Conservation (phyloP, 805 yeast genomes). For the Metschnikowia cubensis region DNA sequence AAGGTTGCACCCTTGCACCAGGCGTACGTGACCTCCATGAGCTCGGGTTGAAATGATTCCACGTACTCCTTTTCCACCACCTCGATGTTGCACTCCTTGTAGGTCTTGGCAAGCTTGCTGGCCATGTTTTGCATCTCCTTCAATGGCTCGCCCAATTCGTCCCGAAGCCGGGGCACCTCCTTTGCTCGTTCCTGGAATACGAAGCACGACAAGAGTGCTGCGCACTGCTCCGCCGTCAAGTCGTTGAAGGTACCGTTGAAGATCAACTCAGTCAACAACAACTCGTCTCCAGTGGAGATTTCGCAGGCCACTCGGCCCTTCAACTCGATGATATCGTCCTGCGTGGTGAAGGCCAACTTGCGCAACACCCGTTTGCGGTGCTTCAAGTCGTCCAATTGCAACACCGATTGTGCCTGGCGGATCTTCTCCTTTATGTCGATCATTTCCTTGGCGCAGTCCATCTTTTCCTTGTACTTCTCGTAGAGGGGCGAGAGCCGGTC, state of each 20-base stretch:
- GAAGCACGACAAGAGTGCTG: constrained; percentile 87
- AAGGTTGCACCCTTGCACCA: constrained; percentile 97
- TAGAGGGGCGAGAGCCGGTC: constrained; percentile 61
- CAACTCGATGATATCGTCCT: constrained; percentile 84
- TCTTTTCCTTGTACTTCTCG: constrained; percentile 60
- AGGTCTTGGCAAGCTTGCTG: constrained; percentile 78
- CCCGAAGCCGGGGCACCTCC: constrained; percentile 78
- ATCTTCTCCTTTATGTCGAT: constrained; percentile 60
- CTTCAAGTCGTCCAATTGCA: constrained; percentile 90
- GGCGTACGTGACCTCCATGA: constrained; percentile 94
- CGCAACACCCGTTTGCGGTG: constrained; percentile 90
- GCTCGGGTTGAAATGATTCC: constrained; percentile 84
- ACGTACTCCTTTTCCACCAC: constrained; percentile 89
- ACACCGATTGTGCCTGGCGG: constrained; percentile 80
- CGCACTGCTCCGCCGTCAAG: constrained; percentile 83
- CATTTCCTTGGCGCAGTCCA: constrained; percentile 55
- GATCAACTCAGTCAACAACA: constrained; percentile 81
- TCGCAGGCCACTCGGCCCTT: constrained; percentile 98
- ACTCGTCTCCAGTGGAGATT: constrained; percentile 85
- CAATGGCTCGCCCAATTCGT: constrained; percentile 90
- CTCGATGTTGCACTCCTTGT: constrained; percentile 86
- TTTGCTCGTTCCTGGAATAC: constrained; percentile 96
- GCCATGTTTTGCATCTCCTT: constrained; percentile 91
- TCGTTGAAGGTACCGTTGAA: constrained; percentile 95
- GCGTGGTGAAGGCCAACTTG: constrained; percentile 84